Base-by-base conservation (phyloP, 164 flowering plant species). In the Akebia trifoliata region DNA sequence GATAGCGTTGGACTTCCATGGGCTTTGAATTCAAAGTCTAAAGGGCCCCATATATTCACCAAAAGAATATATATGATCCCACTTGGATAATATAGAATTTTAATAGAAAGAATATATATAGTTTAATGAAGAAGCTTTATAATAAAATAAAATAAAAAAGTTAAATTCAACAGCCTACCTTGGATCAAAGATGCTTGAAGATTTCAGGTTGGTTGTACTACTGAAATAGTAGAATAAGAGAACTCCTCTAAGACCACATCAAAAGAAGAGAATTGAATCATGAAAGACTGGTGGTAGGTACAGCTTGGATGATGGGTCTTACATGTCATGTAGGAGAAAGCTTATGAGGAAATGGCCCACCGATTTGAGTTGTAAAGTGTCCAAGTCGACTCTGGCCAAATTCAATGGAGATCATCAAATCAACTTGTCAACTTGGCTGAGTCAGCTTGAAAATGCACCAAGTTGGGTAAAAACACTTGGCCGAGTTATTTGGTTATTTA, bases 181-280 rank as follows among this genome's bases (percentile, higher is more conserved):
- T 44, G 28, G 20, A 22, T 15, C n/a, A 12, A 12, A 20, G 48
- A 22, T 44, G 12, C 28, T 44, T 44, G 48, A 28, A 25, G 10
- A 20, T 28, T 44, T 11, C 11, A 22, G 20, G 11, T 8, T 37
- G 40, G 15, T 37, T 37, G 40, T 37, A 39, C 43, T 5, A 44
- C 3, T 7, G 48, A 28, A 44, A 44, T 44, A 44, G 22, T 44
- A 21, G 48, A 12, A 44, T n/a, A 44, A 44, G 48, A 21, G 28
- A 44, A 44, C 22, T 44, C 26, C 26, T 20, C 48, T 44, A 20
- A 21, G 48, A 44, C 26, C 48, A 44, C 48, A 44, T 44, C 48
- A 44, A 44, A 44, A 44, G 48, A 44, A 44, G 48, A 44, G 48
- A 22, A 44, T 44, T 20, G 48, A 44, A 44, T 44, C 48, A 44